phyloP scores from a whole-genome alignment of 805 yeast species.

The Candida berthetii region DNA sequence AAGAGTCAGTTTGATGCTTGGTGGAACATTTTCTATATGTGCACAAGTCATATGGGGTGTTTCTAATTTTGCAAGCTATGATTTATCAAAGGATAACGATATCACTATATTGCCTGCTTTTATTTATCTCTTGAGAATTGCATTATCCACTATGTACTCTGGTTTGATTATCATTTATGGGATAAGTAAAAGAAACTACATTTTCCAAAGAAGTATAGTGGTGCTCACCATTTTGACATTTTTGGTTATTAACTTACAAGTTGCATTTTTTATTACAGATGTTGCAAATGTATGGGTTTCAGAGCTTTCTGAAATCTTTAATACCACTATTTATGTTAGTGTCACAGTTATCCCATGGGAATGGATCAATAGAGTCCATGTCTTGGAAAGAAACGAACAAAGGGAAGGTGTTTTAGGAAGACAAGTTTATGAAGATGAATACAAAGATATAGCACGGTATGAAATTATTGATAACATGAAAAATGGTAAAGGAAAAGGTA shows the following conservation, averaged over 20 bases:
- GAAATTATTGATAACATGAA: conserved; percentile 11
- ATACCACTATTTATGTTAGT: conserved; percentile 63
- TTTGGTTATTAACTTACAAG: conserved; percentile 51
- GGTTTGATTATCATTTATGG: conserved; percentile 53
- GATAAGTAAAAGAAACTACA: conserved; percentile 42
- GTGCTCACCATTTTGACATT: conserved; percentile 51
- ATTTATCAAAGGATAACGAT: conserved; percentile 21
- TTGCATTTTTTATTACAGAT: conserved; percentile 71
- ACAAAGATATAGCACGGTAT: conserved; percentile 16
- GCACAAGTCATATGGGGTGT: conserved; percentile 70
- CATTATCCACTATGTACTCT: conserved; percentile 63
- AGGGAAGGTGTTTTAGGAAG: conserved; percentile 72
- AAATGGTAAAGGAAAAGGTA: conserved; percentile 10
- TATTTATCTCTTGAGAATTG: conserved; percentile 66
- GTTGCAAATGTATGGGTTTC: conserved; percentile 71
- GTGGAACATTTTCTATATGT: conserved; percentile 43
- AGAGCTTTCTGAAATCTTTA: conserved; percentile 67
- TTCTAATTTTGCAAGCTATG: conserved; percentile 38
- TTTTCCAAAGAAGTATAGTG: conserved; percentile 43
- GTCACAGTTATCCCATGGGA: conserved; percentile 80
- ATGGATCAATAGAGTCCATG: conserved; percentile 66
- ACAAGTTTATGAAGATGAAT: conserved; percentile 66
- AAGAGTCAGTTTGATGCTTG: conserved; percentile 52
- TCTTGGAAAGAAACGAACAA: conserved; percentile 52
- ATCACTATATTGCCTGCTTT: conserved; percentile 66